Evolutionary conservation across 345 rosid species (phyloP), one percentile per base, ranked within the genome.

Genomic region (Gossypium longicalyx): DNA sequence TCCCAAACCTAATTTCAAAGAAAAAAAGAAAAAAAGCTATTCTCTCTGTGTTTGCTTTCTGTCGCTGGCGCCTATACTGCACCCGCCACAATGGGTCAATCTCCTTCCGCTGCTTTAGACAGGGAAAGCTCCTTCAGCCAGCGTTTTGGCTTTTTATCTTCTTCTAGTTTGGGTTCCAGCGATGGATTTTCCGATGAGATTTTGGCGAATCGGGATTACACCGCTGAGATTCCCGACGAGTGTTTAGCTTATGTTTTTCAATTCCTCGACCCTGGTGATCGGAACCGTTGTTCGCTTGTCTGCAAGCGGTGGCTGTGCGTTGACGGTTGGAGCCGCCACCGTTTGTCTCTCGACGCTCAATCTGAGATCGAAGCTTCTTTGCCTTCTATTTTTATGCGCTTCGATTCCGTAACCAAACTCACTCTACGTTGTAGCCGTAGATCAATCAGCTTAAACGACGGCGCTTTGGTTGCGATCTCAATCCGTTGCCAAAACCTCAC

Each of bases 171-270:
- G 20, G 11, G 71, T 49, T 48, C 74, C 29, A 54, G 66, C 49
- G 74, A 62, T 34, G 83, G 77, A 10, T 68, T 52, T 8, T 57
- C 70, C 9, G 82, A 72, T 15, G 81, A 51, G 38, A 19, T 72
- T n/a, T 38, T 23, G 3, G 9, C 23, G 23, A 74, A 77, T 75
- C 74, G 78, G 7, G 94, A 90, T 72, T 88, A 77, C 22, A 84
- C 81, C n/a, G 80, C 76, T 63, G 89, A 88, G 78, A 79, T 92
- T 1, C 99, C 97, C 5, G 97, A 93, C 56, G 98, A 95, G 78
- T 89, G 93, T 80, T 83, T 95, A 70, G 98, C 96, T 62, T 77
- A 71, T 73, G 76, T 93, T 9, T 95, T 93, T 60, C 98, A 93
- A 58, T 91, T 86, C 70, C 90, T 95, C 2, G 82, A 85, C 53